Base-by-base conservation (phyloP, 1,284 basidiomycete genomes). In the Trichosporon coremiiforme region DNA sequence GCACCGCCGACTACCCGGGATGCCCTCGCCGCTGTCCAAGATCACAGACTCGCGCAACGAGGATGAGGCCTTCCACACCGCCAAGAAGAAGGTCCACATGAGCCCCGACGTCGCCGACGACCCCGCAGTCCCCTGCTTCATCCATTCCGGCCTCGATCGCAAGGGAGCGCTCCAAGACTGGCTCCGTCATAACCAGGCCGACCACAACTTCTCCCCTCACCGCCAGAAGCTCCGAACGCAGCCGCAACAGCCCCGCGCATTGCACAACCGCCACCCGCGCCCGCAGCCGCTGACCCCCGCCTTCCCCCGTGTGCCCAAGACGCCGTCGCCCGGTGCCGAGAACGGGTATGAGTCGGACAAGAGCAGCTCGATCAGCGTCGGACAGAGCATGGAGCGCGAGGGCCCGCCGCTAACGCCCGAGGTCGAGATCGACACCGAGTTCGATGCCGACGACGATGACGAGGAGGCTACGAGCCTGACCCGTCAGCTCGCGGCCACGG, bases 401-500 rank as follows among this genome's bases (percentile, higher is more conserved):
- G 75, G 70, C 20, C 73, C 70, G 35, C 41, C 57, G 57, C 57
- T 62, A 13, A n/a, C 71, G 38, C 55, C 70, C 29, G 38, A 66
- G 66, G 12, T 67, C 67, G 10, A 64, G 45, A 25, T 35, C 33
- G 57, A 63, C 31, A 53, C 47, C 31, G 71, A 73, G 9, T 60
- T 62, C 22, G 72, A 73, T 20, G 68, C 68, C 0, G 72, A 73
- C 20, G 82, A 86, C 53, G 84, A 84, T 65, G 87, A 87, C 17
- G 83, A 83, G 33, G 90, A 90, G 38, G 89, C 90, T 65, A 83
- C 77, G 70, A 95, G 89, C 79, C 84, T 98, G 75, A 98, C 97
- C 2, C 90, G 89, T 77, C 94, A 95, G 79, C 87, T 99, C 17
- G 97, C 96, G 8, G 95, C 96, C 85, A 99, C 96, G 15, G 97